Conservation (phyloP, 805 yeast species). For the Metschnikowia corniflorae region DNA sequence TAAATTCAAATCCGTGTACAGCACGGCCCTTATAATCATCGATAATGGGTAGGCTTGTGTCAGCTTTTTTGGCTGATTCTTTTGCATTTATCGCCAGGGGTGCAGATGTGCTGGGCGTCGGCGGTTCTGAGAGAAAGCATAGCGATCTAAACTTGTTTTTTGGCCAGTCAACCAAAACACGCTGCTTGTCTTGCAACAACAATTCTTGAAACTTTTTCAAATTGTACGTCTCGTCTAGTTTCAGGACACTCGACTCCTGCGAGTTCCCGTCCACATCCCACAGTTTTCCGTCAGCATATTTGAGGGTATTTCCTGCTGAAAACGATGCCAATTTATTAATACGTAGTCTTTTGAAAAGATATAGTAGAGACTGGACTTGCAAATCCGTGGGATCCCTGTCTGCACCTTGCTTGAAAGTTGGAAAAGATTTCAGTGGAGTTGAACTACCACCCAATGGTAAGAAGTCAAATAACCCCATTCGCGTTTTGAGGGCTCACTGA, state of each 20-base stretch:
- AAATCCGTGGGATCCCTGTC: slow-evolving; percentile 44
- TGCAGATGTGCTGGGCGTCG: slow-evolving; percentile 28
- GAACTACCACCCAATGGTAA: slow-evolving; percentile 3
- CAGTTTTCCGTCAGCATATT: slow-evolving; percentile 15
- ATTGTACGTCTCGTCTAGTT: slow-evolving; percentile 57
- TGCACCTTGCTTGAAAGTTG: slow-evolving; percentile 5
- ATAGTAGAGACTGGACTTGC: slow-evolving; percentile 56
- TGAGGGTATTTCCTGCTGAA: slow-evolving; percentile 22
- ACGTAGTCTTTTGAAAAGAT: slow-evolving; percentile 52
- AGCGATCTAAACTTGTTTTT: slow-evolving; percentile 64
- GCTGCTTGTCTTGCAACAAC: slow-evolving; percentile 53
- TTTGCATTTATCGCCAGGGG: slow-evolving; percentile 20
- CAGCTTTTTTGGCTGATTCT: neutral
- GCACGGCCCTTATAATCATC: slow-evolving; percentile 23
- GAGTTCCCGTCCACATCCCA: slow-evolving; percentile 15
- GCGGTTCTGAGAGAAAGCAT: slow-evolving; percentile 51
- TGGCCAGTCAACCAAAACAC: slow-evolving; percentile 62
- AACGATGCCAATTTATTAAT: slow-evolving; percentile 44
- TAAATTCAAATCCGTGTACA: slow-evolving; percentile 21
- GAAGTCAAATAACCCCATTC: slow-evolving; percentile 13
- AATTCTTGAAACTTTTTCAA: slow-evolving; percentile 38
- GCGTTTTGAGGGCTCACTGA: no score
- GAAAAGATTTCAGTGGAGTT: neutral
- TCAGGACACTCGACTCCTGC: slow-evolving; percentile 16
- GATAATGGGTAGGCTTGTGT: slow-evolving; percentile 6